Conservation (phyloP, 331 rosid genomes). For the Prunus yedoensis region DNA sequence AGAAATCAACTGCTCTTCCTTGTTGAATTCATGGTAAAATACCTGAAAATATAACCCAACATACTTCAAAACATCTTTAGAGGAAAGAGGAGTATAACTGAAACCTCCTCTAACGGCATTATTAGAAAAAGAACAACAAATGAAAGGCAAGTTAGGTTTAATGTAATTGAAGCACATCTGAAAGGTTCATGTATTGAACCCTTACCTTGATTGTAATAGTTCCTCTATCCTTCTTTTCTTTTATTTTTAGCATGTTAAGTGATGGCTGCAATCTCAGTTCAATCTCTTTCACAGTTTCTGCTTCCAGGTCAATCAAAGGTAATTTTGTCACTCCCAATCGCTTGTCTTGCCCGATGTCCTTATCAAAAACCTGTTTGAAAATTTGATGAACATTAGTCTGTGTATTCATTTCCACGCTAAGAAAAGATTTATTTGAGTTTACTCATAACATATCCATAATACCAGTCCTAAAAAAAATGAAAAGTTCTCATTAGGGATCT, state of each 20-base stretch:
- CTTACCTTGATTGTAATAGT: conserved; percentile 65
- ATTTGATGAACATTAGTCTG: conserved; percentile 14
- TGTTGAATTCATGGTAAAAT: conserved; percentile 65
- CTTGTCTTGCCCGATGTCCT: conserved; percentile 93
- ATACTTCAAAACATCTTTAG: background rate
- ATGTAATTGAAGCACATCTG: background rate
- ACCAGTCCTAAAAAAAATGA: background rate
- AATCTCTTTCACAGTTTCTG: conserved; percentile 52
- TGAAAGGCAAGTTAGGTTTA: background rate
- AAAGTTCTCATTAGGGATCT: background rate
- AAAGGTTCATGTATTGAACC: conserved; percentile 9
- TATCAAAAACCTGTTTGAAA: conserved; percentile 64
- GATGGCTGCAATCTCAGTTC: conserved; percentile 72
- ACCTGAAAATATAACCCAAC: conserved; percentile 44
- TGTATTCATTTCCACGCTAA: background rate
- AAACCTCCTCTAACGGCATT: background rate
- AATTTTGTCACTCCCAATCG: conserved; percentile 63
- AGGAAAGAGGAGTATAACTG: background rate
- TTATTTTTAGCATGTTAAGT: conserved; percentile 77
- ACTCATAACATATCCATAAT: conserved; percentile 10
- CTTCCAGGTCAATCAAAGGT: conserved; percentile 64
- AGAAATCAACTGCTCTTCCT: conserved; percentile 81
- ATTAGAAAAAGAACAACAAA: background rate
- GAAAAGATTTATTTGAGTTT: conserved; percentile 5
- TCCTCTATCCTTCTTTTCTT: conserved; percentile 96